These are phyloP conservation scores for Penicillium sp. DNA, from an alignment of 2,329 filamentous ascomycete genomes.

Conservation along the genomic window DNA sequence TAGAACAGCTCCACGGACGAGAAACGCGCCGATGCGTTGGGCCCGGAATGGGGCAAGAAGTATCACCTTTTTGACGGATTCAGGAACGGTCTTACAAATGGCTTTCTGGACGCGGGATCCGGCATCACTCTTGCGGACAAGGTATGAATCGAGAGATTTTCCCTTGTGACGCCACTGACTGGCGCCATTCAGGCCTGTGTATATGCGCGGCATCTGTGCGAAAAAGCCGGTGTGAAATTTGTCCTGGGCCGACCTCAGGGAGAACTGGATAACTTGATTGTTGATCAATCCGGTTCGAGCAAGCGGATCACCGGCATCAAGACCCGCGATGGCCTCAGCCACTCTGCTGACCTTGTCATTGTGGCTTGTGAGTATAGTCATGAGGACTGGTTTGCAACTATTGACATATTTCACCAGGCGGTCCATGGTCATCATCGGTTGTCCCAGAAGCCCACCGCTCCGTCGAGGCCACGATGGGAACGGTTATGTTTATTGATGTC, in stretches of 20 bases:
- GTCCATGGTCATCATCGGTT: constrained; percentile 31
- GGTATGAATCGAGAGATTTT: constrained; percentile 9
- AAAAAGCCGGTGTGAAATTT: constrained; percentile 28
- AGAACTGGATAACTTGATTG: constrained; percentile 10
- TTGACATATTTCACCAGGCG: constrained; percentile 11
- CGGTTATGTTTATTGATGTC: constrained; percentile 32
- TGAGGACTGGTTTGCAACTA: neutral
- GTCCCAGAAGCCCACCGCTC: constrained; percentile 28
- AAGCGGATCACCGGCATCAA: constrained; percentile 27
- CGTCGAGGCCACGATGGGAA: constrained; percentile 41
- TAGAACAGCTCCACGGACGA: constrained; percentile 17
- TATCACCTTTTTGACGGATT: constrained; percentile 25
- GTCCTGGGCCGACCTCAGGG: constrained; percentile 24
- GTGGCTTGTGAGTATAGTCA: constrained; percentile 18
- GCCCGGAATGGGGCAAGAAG: constrained; percentile 24
- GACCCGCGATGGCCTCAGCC: constrained; percentile 25
- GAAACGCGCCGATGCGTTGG: constrained; percentile 13
- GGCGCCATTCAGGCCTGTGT: constrained; percentile 17
- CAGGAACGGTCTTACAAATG: constrained; percentile 21
- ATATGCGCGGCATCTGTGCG: constrained; percentile 23
- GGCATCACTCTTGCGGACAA: constrained; percentile 31
- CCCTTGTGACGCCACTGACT: neutral
- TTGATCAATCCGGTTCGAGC: constrained; percentile 2
- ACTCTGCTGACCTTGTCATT: constrained; percentile 26
- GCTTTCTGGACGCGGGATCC: constrained; percentile 26